Percentiles rank a stretch among this genome's conserved stretches.
phyloP scores from a whole-genome alignment of 768 basidiomycete genomes.

The Trametes sanguinea region DNA sequence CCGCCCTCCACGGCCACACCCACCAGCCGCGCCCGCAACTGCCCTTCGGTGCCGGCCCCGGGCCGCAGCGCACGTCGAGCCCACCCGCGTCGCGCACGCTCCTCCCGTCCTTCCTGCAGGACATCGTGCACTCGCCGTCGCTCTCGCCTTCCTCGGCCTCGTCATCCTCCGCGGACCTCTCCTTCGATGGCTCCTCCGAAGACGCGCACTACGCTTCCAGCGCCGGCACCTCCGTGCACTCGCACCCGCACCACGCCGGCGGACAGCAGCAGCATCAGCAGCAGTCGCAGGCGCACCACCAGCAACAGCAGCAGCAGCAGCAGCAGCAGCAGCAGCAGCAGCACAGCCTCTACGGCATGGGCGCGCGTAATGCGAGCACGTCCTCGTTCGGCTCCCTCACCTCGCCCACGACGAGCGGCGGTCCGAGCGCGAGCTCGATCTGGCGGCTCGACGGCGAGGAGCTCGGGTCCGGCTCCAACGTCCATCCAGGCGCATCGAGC shows the following conservation, averaged over 20 bases:
- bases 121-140: constrained; percentile 70
- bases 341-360: constrained; percentile 3
- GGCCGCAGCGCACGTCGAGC: constrained; percentile 39
- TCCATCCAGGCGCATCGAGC: background rate
- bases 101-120: constrained; percentile 77
- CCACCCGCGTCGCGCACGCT: constrained; percentile 44
- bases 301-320: no score
- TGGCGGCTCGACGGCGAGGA: constrained; percentile 78
- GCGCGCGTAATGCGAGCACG: constrained; percentile 4
- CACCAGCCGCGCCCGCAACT: constrained; percentile 30
- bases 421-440: constrained; percentile 50
- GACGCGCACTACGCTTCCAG: constrained; percentile 14
- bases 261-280: background rate
- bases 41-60: constrained; percentile 26
- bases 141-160: constrained; percentile 55
- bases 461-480: constrained; percentile 29
- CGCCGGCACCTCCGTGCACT: constrained; percentile 13
- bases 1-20: constrained; percentile 38
- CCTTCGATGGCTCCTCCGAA: constrained; percentile 33
- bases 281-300: no score
- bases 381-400: constrained; percentile 26
- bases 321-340: no score
- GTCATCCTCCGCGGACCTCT: constrained; percentile 65
- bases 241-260: background rate
- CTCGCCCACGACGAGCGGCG: constrained; percentile 21